phyloP scores from a whole-genome alignment of 1,284 basidiomycete species.

The Schizophyllum commune region DNA sequence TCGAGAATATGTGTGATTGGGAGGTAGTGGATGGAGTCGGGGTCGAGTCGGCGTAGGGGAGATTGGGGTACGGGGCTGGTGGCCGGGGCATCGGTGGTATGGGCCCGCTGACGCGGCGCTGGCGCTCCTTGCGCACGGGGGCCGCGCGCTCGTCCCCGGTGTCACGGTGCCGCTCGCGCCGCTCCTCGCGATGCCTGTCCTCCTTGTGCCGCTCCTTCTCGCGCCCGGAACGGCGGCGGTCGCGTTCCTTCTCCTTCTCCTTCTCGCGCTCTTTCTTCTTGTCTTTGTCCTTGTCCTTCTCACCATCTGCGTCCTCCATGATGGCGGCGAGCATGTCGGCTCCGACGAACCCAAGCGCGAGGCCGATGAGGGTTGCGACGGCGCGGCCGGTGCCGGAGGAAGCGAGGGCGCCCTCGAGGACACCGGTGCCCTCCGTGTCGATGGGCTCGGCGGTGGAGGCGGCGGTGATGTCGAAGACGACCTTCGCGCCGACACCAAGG shows the following conservation, averaged over 20 bases:
- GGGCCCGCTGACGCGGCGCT: slow-evolving; percentile 8
- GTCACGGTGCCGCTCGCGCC: slow-evolving; percentile 10
- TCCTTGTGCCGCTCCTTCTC: slow-evolving; percentile 1
- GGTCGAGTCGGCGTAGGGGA: slow-evolving; percentile 15
- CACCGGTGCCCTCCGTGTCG: slow-evolving; percentile 43
- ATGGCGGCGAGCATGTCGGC: slow-evolving; percentile 10
- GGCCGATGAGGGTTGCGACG: slow-evolving; percentile 7
- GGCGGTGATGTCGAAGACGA: slow-evolving; percentile 51
- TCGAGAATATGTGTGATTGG: too few relatives aligned
- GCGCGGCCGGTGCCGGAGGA: slow-evolving; percentile 37
- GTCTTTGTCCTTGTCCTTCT: slow-evolving; percentile 10
- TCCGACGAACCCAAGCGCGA: slow-evolving; percentile 9
- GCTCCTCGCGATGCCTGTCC: slow-evolving; percentile 3
- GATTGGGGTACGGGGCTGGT: slow-evolving; percentile 21
- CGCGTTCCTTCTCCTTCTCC: not conserved
- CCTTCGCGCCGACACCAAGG: slow-evolving; percentile 32
- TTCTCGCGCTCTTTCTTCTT: slow-evolving; percentile 1
- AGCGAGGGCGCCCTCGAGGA: slow-evolving; percentile 56
- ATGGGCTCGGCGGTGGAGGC: slow-evolving; percentile 49
- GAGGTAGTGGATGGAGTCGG: too few relatives aligned
- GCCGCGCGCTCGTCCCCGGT: slow-evolving; percentile 3
- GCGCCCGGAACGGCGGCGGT: not conserved
- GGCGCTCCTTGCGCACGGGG: slow-evolving; percentile 12
- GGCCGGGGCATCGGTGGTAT: slow-evolving; percentile 1
- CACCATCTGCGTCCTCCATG: slow-evolving; percentile 5